Evolutionary conservation across 2,329 filamentous ascomycete genomes (phyloP).

Genomic region (Coniella vitis): DNA sequence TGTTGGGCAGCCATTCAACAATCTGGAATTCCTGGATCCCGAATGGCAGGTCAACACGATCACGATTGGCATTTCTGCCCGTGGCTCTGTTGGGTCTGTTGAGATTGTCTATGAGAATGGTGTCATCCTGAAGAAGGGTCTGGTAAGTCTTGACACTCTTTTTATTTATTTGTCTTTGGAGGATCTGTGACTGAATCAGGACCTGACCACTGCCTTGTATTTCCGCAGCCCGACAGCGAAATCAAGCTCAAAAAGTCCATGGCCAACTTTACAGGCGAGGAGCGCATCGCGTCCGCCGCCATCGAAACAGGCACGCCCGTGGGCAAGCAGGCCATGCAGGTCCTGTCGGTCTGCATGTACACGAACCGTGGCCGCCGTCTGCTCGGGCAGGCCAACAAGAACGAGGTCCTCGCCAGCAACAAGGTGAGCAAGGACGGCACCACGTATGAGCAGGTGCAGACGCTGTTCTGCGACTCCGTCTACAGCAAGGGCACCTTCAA

Average conservation of each 20-base stretch:
- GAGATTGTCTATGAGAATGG: neutral
- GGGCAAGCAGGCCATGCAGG: neutral
- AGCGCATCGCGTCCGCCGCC: neutral
- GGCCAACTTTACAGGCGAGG: neutral
- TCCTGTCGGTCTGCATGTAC: neutral
- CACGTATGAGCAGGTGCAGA: neutral
- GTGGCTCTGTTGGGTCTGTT: neutral
- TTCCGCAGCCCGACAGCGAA: too few relatives aligned
- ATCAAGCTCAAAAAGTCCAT: neutral
- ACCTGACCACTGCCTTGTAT: too few relatives aligned
- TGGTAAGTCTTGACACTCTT: too few relatives aligned
- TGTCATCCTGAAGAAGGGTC: neutral
- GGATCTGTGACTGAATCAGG: too few relatives aligned
- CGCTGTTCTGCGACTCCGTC: neutral
- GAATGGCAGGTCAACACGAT: neutral
- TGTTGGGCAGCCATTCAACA: neutral
- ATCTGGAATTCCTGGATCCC: neutral
- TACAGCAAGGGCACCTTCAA: neutral
- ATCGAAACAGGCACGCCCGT: neutral
- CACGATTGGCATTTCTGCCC: neutral
- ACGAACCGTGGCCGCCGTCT: neutral
- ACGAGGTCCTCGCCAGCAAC: neutral
- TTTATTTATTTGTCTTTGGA: too few relatives aligned
- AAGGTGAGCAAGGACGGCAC: neutral
- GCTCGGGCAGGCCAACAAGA: neutral